Conservation (phyloP, 768 basidiomycete species). For the Pluteus cervinus region DNA sequence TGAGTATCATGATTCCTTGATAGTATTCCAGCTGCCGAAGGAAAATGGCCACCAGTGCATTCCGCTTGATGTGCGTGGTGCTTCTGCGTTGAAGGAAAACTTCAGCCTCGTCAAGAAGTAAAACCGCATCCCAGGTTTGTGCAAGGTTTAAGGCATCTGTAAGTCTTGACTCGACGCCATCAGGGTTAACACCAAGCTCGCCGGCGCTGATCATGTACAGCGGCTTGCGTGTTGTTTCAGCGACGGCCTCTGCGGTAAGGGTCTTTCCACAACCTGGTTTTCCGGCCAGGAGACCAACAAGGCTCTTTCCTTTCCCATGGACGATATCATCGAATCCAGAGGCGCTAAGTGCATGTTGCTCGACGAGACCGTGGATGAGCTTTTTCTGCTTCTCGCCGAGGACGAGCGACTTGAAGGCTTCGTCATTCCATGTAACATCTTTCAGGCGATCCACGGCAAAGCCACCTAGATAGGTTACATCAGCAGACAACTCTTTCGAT, state of each 20-base stretch:
- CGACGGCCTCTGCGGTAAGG: slow-evolving; percentile 26
- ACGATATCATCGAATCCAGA: not conserved
- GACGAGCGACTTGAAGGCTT: too few relatives aligned
- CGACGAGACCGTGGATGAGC: too few relatives aligned
- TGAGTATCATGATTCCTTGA: slow-evolving; percentile 6
- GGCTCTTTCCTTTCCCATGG: not conserved
- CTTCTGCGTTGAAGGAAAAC: slow-evolving; percentile 24
- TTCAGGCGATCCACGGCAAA: too few relatives aligned
- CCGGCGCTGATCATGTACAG: slow-evolving; percentile 25
- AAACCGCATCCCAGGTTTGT: slow-evolving; percentile 26
- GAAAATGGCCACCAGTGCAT: slow-evolving; percentile 30
- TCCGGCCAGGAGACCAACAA: slow-evolving; percentile 17
- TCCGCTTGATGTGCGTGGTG: slow-evolving; percentile 17
- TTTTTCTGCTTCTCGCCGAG: too few relatives aligned
- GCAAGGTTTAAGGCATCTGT: slow-evolving; percentile 20
- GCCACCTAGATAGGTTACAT: not conserved
- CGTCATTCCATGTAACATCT: too few relatives aligned
- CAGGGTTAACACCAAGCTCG: slow-evolving; percentile 23
- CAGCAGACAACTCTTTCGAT: not conserved
- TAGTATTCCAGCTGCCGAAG: slow-evolving; percentile 30
- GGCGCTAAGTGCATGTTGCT: not conserved
- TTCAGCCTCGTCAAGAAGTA: slow-evolving; percentile 30
- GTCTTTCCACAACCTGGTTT: slow-evolving; percentile 31
- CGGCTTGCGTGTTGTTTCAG: slow-evolving; percentile 21
- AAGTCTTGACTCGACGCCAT: slow-evolving; percentile 16